Evolutionary conservation across 352 stramenopile genomes (phyloP), one percentile per base, ranked within the genome.

Genomic region (Aphanomyces astaci): DNA sequence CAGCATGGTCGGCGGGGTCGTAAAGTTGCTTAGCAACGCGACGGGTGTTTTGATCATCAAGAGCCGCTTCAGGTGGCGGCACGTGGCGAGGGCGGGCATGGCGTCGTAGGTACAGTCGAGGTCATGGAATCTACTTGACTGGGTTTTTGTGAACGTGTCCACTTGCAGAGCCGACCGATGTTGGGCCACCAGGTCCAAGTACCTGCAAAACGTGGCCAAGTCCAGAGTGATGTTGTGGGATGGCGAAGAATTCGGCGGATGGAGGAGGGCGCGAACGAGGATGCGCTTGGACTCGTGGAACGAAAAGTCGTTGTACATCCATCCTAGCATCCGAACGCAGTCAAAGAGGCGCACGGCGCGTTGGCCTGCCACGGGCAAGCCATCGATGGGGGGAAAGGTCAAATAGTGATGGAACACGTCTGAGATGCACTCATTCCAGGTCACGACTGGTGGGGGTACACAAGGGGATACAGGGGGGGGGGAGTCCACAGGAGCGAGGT

Each of bases 221-320:
- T 59, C 51, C 11, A 59, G 22, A 1, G 30, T 9, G 32, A 4
- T 36, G 13, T 19, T 24, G 11, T 59, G 15, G 30, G 51, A 22
- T 36, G 51, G 25, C 7, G 22, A 22, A 0, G 51, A 59, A 4
- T n/a, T 4, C 51, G 22, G 24, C 7, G 56, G 19, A 32, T 54
- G 13, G 11, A 31, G 1, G 33, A 64, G 13, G 22, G 17, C 57
- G 28, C 3, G 13, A 9, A 31, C 1, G 33, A 64, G 13, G 22
- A 56, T 55, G 28, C 3, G 25, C 43, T 64, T 64, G 7, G 43
- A 54, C 24, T 64, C 27, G 7, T 53, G 7, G 2, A 64, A 49
- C n/a, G 36, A 30, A 27, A 64, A 53, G 25, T 24, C 56, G 4
- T 64, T 64, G 28, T 64, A 33, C 1, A 64, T 22, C 56, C 36